These are phyloP conservation scores for Agaricus subrufescens DNA, from an alignment of 768 basidiomycete species.

Conservation along the genomic window DNA sequence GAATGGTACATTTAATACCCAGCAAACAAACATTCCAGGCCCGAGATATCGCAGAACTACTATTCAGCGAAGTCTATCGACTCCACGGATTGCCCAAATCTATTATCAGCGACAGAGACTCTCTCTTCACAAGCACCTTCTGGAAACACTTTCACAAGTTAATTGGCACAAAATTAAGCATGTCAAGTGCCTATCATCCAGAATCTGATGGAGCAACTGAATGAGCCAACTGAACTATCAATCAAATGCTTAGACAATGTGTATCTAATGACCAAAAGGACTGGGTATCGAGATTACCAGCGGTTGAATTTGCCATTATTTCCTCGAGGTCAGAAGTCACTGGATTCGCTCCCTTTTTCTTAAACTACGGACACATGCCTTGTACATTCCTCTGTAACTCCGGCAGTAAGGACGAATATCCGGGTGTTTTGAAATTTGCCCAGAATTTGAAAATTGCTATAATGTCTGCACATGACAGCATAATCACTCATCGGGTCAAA, in stretches of 20 bases:
- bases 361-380: constrained; percentile 19
- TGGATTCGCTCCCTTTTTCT: constrained; percentile 22
- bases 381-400: constrained; percentile 17
- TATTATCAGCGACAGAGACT: constrained; percentile 11
- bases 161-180: constrained; percentile 7
- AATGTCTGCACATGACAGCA: constrained; percentile 26
- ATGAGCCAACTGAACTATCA: constrained; percentile 15
- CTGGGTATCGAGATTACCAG: constrained; percentile 25
- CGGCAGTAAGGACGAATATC: constrained; percentile 10
- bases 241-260: constrained; percentile 18
- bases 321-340: constrained; percentile 16
- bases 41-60: no score
- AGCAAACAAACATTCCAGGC: no score
- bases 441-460: constrained; percentile 19
- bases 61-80: constrained; percentile 10
- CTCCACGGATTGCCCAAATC: constrained; percentile 10
- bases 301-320: constrained; percentile 20
- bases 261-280: constrained; percentile 24
- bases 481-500: constrained; percentile 20
- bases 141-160: constrained; percentile 9
- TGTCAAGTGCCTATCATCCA: constrained; percentile 14
- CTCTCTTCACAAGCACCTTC: constrained; percentile 10
- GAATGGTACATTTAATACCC: no score
- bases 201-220: no score
- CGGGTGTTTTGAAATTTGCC: constrained; percentile 18